Percentiles rank a stretch among this genome's conserved stretches.
Conservation (phyloP, 306 rosid species). For the Cicer pinnatifidum region DNA sequence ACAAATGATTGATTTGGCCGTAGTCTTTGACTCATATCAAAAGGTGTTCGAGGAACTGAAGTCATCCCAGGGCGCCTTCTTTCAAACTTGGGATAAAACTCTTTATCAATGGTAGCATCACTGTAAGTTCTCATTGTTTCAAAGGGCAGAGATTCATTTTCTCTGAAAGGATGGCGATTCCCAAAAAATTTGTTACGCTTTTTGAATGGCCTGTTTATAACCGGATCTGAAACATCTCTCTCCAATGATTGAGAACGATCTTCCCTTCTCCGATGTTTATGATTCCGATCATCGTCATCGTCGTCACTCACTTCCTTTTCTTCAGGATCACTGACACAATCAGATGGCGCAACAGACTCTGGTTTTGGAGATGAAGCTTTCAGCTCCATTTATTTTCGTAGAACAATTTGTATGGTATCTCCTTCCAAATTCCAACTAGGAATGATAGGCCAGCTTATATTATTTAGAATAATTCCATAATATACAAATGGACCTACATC, state of each 20-base stretch:
- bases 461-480: slow-evolving; percentile 41
- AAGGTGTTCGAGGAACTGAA: slow-evolving; percentile 60
- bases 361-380: slow-evolving; percentile 76
- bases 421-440: slow-evolving; percentile 51
- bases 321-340: slow-evolving; percentile 78
- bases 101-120: slow-evolving; percentile 56
- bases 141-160: slow-evolving; percentile 73
- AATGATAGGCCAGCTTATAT: slow-evolving; percentile 47
- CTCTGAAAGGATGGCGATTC: slow-evolving; percentile 75
- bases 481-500: slow-evolving; percentile 48
- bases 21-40: slow-evolving; percentile 72
- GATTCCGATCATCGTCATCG: slow-evolving; percentile 95
- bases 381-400: slow-evolving; percentile 66
- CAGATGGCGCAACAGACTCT: slow-evolving; percentile 64
- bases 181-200: slow-evolving; percentile 73
- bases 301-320: slow-evolving; percentile 97
- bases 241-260: slow-evolving; percentile 81
- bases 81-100: slow-evolving; percentile 65
- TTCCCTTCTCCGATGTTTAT: slow-evolving; percentile 83
- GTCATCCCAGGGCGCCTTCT: slow-evolving; percentile 72
- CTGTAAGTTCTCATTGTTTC: slow-evolving; percentile 62
- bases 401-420: slow-evolving; percentile 44
- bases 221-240: slow-evolving; percentile 75
- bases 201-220: slow-evolving; percentile 71
- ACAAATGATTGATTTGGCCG: slow-evolving; percentile 65